Conservation (phyloP, 148 eudicot genomes). For the Rhododendron henanense region DNA sequence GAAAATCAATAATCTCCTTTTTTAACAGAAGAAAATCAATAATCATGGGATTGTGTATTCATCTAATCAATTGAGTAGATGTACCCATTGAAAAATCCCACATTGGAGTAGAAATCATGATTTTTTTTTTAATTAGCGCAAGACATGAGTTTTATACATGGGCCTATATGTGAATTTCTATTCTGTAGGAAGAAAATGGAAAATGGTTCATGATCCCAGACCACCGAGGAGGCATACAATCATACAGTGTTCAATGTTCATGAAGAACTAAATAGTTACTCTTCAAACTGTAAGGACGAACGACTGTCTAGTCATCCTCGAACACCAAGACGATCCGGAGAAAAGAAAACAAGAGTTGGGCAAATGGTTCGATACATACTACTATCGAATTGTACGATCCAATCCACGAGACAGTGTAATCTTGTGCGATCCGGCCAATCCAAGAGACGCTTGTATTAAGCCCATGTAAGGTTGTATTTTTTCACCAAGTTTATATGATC, state of each 20-base stretch:
- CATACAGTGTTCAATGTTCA: no score
- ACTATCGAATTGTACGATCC: not conserved
- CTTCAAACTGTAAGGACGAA: not conserved
- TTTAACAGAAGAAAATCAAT: no score
- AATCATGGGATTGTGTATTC: no score
- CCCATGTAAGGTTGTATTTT: not conserved
- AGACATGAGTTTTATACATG: not conserved
- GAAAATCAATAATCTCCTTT: no score
- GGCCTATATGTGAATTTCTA: not conserved
- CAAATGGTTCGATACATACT: not conserved
- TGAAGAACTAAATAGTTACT: no score
- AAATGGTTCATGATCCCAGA: no score
- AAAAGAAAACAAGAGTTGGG: not conserved
- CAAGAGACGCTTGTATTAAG: not conserved
- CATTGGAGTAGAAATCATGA: no score
- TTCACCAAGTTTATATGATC: not conserved
- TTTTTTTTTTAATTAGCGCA: no score
- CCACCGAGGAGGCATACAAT: no score
- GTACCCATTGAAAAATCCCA: not conserved
- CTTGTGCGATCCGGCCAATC: not conserved
- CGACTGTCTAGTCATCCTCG: not conserved
- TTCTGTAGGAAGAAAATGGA: not conserved
- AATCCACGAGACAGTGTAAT: not conserved
- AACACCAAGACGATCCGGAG: not conserved
- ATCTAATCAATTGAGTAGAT: not conserved